Evolutionary conservation across 495 filamentous ascomycete genomes (phyloP).

Genomic region (Bathelium albidoporum): DNA sequence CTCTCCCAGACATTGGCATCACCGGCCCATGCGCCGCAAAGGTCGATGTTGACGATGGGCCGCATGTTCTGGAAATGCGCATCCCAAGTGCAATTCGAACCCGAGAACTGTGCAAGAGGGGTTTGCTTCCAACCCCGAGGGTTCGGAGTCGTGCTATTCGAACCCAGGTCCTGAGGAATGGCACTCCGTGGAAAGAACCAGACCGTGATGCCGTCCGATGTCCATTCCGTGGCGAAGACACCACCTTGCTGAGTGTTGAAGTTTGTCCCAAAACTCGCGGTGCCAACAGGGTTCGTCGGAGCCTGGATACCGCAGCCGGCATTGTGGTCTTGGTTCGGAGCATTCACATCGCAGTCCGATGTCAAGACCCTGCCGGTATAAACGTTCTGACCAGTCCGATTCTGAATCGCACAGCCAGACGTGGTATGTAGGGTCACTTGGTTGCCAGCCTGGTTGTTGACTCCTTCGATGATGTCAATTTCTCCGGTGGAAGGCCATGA

Average conservation of each 20-base stretch:
- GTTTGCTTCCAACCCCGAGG: constrained; percentile 20
- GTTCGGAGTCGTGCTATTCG: constrained; percentile 16
- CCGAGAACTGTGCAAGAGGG: constrained; percentile 20
- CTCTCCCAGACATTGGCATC: constrained; percentile 15
- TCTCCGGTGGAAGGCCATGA: constrained; percentile 26
- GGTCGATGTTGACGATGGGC: constrained; percentile 25
- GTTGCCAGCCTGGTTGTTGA: constrained; percentile 25
- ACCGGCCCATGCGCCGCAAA: constrained; percentile 29
- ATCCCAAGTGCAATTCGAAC: constrained; percentile 21
- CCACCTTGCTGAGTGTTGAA: constrained; percentile 25
- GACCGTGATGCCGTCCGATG: constrained; percentile 20
- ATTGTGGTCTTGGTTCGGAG: constrained; percentile 18
- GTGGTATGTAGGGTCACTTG: constrained; percentile 29
- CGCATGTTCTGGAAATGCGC: constrained; percentile 21
- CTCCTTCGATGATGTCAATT: constrained; percentile 32
- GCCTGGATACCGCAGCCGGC: constrained; percentile 23
- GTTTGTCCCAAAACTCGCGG: constrained; percentile 23
- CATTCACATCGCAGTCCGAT: constrained; percentile 26
- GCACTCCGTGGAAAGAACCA: constrained; percentile 24
- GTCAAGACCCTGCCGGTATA: constrained; percentile 20
- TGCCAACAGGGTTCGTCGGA: neutral
- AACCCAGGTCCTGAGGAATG: constrained; percentile 14
- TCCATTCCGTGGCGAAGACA: constrained; percentile 25
- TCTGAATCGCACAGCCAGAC: constrained; percentile 21
- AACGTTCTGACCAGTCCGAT: constrained; percentile 3